Evolutionary conservation across 1,139 yeast genomes (phyloP).

Genomic region (Casaregolazyma lundiana): DNA sequence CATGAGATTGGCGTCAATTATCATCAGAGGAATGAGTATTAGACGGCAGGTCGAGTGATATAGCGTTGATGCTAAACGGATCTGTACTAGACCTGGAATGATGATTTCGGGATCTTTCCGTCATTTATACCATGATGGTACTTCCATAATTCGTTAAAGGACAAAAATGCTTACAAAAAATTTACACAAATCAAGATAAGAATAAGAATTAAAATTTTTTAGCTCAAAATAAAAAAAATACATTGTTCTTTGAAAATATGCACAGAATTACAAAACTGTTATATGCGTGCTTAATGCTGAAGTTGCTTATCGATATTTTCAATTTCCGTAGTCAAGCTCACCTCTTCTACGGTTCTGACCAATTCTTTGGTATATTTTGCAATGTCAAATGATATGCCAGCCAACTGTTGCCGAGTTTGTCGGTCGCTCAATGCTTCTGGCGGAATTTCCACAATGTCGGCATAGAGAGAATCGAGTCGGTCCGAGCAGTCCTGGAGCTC

Average conservation of each 20-base stretch:
- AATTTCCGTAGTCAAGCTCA: constrained; percentile 78
- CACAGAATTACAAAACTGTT: too few relatives aligned
- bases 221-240: background rate
- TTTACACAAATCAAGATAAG: background rate
- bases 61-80: background rate
- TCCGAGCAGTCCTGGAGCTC: constrained; percentile 80
- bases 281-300: constrained; percentile 13
- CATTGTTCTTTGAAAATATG: background rate
- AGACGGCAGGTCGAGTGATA: background rate
- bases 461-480: constrained; percentile 46
- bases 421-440: constrained; percentile 71
- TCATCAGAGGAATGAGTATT: constrained; percentile 25
- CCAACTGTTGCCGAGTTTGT: constrained; percentile 84
- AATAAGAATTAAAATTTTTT: background rate
- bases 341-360: constrained; percentile 93
- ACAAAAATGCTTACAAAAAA: background rate
- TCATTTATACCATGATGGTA: too few relatives aligned
- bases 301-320: constrained; percentile 32
- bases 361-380: constrained; percentile 94
- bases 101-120: too few relatives aligned
- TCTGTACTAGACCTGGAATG: too few relatives aligned
- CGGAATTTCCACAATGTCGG: constrained; percentile 35
- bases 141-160: too few relatives aligned
- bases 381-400: constrained; percentile 93
- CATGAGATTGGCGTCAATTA: constrained; percentile 29